Evolutionary conservation across 176 grass and related monocot species (phyloP).

Genomic region (Lolium multiflorum): DNA sequence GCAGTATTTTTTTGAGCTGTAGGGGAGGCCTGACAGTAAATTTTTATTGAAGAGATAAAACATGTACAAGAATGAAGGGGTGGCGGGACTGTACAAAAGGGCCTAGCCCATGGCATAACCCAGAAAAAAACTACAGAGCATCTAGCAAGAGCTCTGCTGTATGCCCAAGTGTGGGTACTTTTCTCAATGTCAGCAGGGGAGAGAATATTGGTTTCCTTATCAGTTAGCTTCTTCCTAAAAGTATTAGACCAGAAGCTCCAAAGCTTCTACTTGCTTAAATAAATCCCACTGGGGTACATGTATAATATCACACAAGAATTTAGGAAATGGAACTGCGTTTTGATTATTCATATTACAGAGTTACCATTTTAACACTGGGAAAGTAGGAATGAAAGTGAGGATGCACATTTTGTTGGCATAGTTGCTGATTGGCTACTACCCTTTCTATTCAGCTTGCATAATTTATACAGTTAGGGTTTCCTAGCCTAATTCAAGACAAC

Average conservation of each 20-base stretch:
- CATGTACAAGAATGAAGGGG: too few relatives aligned
- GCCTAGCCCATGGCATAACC: too few relatives aligned
- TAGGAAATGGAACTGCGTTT: background rate
- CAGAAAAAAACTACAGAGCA: too few relatives aligned
- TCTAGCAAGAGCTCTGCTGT: too few relatives aligned
- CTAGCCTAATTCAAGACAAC: too few relatives aligned
- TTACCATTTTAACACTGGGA: slow-evolving; percentile 10
- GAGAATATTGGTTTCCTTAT: background rate
- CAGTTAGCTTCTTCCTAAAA: background rate
- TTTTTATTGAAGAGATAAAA: too few relatives aligned
- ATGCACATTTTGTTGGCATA: slow-evolving; percentile 15
- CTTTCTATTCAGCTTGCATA: too few relatives aligned
- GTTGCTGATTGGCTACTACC: background rate
- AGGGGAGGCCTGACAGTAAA: too few relatives aligned
- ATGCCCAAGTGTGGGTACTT: too few relatives aligned
- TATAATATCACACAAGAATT: background rate
- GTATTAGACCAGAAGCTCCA: background rate
- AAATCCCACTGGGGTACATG: background rate
- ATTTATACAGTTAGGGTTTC: too few relatives aligned
- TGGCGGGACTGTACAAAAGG: too few relatives aligned
- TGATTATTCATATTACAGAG: background rate
- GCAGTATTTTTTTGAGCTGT: too few relatives aligned
- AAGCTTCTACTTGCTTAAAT: slow-evolving; percentile 10
- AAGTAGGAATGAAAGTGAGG: slow-evolving; percentile 9
- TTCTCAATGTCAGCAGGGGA: background rate